Base-by-base conservation (phyloP, 768 basidiomycete genomes). In the Multifurca ochricompacta region DNA sequence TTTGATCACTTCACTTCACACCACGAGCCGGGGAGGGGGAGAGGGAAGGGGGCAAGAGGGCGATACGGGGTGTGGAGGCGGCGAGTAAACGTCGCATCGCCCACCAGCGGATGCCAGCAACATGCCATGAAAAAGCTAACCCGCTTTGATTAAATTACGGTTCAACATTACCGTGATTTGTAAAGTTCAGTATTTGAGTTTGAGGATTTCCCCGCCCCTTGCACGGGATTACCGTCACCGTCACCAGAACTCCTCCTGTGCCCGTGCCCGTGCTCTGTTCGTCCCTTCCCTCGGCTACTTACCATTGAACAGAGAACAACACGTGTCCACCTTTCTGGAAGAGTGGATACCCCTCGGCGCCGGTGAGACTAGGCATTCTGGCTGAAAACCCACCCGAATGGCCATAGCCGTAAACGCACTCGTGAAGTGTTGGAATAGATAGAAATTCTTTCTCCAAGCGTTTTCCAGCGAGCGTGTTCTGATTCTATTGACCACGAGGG, bases 401-500 rank as follows among this genome's bases (percentile, higher is more conserved):
- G 36, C 25, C n/a, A n/a, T 21, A n/a, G 35, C 42, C 37, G 43
- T n/a, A 50, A 42, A 23, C 32, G 6, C 35, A 23, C 27, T 36
- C 35, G 31, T 35, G 42, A 31, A 27, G 40, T 2, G 13, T 44
- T 21, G 21, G 21, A 44, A 25, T 28, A 19, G 36, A 25, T 28
- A 19, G 36, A 31, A 50, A 25, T 23, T 46, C 35, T 21, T 42
- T 34, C 39, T 19, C 53, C 8, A 21, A 23, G 21, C 28, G 30
- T n/a, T 25, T 50, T 55, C 48, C 34, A 27, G 35, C 6, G 37
- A 44, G 36, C n/a, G 11, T 43, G 21, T 55, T 57, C 56, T 57
- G 50, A 57, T 57, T 47, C 50, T 14, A 47, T 18, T 6, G 30
- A 42, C 40, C 45, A 46, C 39, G 56, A 47, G 50, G 45, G 34